Conservation (phyloP, 306 rosid genomes). For the Pterocarpus santalinus region DNA sequence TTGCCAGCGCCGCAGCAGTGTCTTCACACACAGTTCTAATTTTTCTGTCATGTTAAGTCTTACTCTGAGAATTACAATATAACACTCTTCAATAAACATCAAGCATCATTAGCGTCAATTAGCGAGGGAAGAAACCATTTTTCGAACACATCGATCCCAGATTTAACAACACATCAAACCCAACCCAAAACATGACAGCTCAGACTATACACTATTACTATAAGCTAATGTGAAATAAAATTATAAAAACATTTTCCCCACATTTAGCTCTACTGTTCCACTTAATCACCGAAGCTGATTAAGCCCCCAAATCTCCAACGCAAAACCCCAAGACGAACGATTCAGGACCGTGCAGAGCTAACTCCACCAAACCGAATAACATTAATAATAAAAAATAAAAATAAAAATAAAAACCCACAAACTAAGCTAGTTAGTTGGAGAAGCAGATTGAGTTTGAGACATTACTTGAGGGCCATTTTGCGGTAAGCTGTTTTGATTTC, state of each 20-base stretch:
- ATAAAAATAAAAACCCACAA: neutral
- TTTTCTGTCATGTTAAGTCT: constrained; percentile 5
- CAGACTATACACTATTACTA: no score
- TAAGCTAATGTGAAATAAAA: no score
- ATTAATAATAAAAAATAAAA: neutral
- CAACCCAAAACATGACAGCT: no score
- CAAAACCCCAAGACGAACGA: neutral
- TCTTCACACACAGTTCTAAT: constrained; percentile 11
- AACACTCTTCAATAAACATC: neutral
- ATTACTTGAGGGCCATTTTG: constrained; percentile 96
- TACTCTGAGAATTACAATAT: constrained; percentile 17
- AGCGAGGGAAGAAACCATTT: neutral
- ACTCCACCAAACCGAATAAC: neutral
- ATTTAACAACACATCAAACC: constrained; percentile 6
- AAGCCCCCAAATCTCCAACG: neutral
- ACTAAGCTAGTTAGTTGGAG: neutral
- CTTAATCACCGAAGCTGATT: neutral
- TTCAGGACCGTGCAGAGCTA: neutral
- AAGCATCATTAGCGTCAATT: constrained; percentile 23
- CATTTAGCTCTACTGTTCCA: neutral
- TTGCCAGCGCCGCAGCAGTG: constrained; percentile 3
- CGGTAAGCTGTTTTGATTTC: constrained; percentile 95
- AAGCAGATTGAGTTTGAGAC: constrained; percentile 34
- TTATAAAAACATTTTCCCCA: neutral
- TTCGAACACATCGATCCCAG: neutral